Evolutionary conservation across 2,329 filamentous ascomycete species (phyloP), one percentile per base, ranked within the genome.

Genomic region (Arthroderma sp.): DNA sequence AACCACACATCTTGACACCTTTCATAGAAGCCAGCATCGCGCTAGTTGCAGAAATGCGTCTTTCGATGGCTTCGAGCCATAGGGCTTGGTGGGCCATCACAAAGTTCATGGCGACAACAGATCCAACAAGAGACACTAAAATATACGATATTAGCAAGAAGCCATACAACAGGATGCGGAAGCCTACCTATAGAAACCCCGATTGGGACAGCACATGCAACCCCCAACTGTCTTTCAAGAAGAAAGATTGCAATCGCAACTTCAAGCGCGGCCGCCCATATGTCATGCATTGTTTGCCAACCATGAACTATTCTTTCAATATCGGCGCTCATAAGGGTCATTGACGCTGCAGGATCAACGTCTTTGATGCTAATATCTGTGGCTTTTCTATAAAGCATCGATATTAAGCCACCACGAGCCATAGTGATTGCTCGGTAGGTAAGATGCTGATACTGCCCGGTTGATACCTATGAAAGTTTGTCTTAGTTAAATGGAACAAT

Each of bases 51-150:
- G 64, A 67, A 15, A 75, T 67, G 2, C 72, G 66, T 28, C 59
- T 59, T 51, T 75, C 64, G 10, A 73, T 71, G 6, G 70, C 70
- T 38, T 68, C 60, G 31, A 74, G 61, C 72, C 72, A 75, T 10
- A 57, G 52, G 4, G 63, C 64, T 46, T 73, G 70, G 9, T 56
- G 55, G 2, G 59, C 48, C 15, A 64, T 60, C 3, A 66, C 61
- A 38, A 64, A 61, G 4, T 56, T 58, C 56, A 62, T 60, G 1
- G 54, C 55, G 36, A 65, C 46, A 6, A 62, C 55, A 41, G 52
- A 65, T 36, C 54, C 60, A 44, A 58, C 48, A n/a, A 61, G 56
- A 11, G 58, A 66, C 38, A 56, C 61, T 58, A 39, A 31, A 11
- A 34, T 6, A 32, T 10, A 46, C 22, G 36, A n/a, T 45, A 11